Evolutionary conservation across 257 asterid species (phyloP), one percentile per base, ranked within the genome.

Genomic region (Solanum appendiculatum): DNA sequence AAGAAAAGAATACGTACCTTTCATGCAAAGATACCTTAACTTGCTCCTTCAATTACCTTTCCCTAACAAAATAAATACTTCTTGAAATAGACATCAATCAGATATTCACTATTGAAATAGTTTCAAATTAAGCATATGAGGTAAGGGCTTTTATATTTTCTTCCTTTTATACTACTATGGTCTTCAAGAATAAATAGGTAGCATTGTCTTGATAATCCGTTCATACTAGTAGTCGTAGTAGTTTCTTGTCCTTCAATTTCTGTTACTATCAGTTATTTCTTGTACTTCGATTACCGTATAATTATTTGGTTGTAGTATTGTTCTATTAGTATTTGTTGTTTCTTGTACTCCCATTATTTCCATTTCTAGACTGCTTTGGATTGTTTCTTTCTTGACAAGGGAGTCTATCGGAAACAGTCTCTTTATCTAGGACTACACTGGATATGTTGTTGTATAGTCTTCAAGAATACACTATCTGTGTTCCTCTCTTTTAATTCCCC

Each of bases 1-100:
- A 93, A 92, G 95, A 89, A 92, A 95, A 87, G 94, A 78, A 93
- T 93, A 91, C 78, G 90, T 74, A 75, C 86, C 83, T 90, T 90
- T 88, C 89, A 89, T 88, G 94, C 93, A 93, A 92, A 95, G 96
- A 92, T 88, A 91, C 86, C 77, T 88, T 68, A 73, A 87, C 60
- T 87, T 73, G 40, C 64, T 69, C 87, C 88, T 90, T 89, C 90
- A 86, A 88, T 88, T 46, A 69, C 68, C 58, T 60, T 18, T 80
- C 15, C 84, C 20, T 25, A 16, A 80, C 68, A 82, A 74, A 39
- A 86, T 89, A 73, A 63, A 14, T 90, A 89, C 89, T 90, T 86
- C 82, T 80, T 87, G 7, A 39, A 78, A 90, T 92, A 92, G 83
- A 36, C 25, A 44, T 16, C 58, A 11, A 42, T 77, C 64, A 78